Base-by-base conservation (phyloP, 331 rosid species). In the Telfairia occidentalis region DNA sequence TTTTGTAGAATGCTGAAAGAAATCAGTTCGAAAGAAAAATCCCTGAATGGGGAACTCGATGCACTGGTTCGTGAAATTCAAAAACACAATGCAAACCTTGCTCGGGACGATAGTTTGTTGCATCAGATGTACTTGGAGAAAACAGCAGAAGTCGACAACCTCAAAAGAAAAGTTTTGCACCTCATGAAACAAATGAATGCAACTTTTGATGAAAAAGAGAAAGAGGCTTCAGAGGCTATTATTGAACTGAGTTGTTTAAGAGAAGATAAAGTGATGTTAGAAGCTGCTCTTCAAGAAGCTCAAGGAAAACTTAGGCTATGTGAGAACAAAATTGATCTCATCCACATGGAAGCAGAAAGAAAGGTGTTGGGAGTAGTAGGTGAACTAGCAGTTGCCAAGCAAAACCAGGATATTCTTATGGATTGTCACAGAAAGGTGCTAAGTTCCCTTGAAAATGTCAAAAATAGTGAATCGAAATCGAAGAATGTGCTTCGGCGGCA, bases 391-490 rank as follows among this genome's bases (percentile, higher is more conserved):
- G 46, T 71, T 71, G 35, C 57, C 43, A 75, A 75, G 66, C 77
- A 69, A 76, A 80, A 80, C 59, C 77, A 57, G 35, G 73, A 76
- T 5, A 13, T 80, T 80, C 58, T 76, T 13, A 45, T 46, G 73
- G 67, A 30, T 21, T 71, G 63, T 80, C 79, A 69, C 24, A 46
- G 58, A 48, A 66, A 58, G 55, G 48, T n/a, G 24, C 57, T 34
- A 49, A 57, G 78, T 50, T 57, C 73, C 60, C 38, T 69, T 29
- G 80, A 80, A 76, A 79, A 69, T 24, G 48, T 50, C 49, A 85
- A 79, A 76, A 71, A 77, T 32, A 85, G 70, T 40, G 83, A 84
- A 75, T 81, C 73, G 78, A 71, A 82, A 75, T 76, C 77, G 50
- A 69, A 78, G 58, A 76, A 42, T 34, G 48, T 26, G 24, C 57